Percentiles rank a stretch among this genome's conserved stretches.
Conservation (phyloP, 768 basidiomycete species). For the Lenzites betulinus region DNA sequence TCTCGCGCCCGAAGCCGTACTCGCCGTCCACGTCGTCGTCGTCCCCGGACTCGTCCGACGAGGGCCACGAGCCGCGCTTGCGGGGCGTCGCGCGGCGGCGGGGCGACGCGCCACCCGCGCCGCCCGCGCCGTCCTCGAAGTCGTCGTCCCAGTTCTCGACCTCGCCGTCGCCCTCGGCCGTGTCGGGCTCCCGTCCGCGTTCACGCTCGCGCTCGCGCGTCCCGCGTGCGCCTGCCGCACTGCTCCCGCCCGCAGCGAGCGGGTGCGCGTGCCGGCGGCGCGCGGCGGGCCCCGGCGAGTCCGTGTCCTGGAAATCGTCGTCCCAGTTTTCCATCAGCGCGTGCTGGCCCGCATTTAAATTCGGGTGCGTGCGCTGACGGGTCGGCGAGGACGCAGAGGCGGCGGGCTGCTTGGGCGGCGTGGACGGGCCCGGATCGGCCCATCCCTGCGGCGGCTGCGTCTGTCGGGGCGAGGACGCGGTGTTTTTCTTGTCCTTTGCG, state of each 20-base stretch:
- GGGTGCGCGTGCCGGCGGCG: constrained; percentile 1
- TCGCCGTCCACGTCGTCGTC: constrained; percentile 40
- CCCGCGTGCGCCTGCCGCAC: constrained; percentile 24
- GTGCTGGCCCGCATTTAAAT: no score
- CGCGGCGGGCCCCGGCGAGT: constrained; percentile 18
- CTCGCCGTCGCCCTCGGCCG: neutral
- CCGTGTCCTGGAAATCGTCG: constrained; percentile 61
- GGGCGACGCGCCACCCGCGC: constrained; percentile 25
- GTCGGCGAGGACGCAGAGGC: constrained; percentile 32
- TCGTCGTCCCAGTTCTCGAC: constrained; percentile 69
- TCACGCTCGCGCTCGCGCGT: constrained; percentile 35
- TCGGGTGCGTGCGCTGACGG: neutral
- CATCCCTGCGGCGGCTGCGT: constrained; percentile 40
- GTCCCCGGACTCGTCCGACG: constrained; percentile 41
- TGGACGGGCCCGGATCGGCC: constrained; percentile 55
- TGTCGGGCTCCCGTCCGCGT: neutral
- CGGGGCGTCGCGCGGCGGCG: constrained; percentile 19
- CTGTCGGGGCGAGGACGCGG: constrained; percentile 1
- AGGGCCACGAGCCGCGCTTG: constrained; percentile 41
- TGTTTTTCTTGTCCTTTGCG: constrained; percentile 26
- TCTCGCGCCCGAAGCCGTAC: constrained; percentile 46
- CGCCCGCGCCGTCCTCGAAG: constrained; percentile 45
- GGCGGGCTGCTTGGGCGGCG: constrained; percentile 45
- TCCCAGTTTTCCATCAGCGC: constrained; percentile 58
- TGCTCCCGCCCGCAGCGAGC: constrained; percentile 1